phyloP scores from a whole-genome alignment of 176 grass and related monocot species.

The Carex myosuroides region DNA sequence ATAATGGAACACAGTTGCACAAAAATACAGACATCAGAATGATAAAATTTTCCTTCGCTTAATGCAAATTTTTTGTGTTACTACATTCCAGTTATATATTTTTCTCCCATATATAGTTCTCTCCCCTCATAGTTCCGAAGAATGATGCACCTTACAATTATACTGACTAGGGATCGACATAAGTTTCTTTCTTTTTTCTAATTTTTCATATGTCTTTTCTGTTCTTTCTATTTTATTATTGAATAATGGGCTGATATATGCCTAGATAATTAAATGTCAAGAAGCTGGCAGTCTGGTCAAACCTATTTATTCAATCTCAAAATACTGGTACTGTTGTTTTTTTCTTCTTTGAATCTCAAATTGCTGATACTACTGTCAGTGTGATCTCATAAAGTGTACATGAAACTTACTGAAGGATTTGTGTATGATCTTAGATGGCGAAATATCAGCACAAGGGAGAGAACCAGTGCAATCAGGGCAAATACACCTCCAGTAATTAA shows the following conservation, averaged over 20 bases:
- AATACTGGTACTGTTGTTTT: not conserved
- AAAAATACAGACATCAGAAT: not conserved
- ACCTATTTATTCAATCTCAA: not conserved
- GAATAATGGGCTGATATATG: not conserved
- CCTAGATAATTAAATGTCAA: not conserved
- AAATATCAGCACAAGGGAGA: slow-evolving; percentile 79
- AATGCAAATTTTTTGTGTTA: not conserved
- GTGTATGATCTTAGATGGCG: slow-evolving; percentile 70
- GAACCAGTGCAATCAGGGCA: slow-evolving; percentile 42
- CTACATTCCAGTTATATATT: not conserved
- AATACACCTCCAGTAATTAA: slow-evolving; percentile 48
- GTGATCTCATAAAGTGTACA: not conserved
- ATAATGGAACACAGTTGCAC: not conserved
- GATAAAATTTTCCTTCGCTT: not conserved
- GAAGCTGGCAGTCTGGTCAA: not conserved
- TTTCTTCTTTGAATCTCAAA: not conserved
- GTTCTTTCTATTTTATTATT: no score
- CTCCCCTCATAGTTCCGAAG: not conserved
- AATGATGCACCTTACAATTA: not conserved
- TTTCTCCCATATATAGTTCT: not conserved
- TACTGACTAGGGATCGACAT: no score
- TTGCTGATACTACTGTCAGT: not conserved
- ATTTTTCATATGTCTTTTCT: no score
- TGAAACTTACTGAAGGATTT: slow-evolving; percentile 56
- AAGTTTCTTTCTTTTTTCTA: no score